A percentile compares a stretch with the other conserved stretches of the same genome.
Evolutionary conservation across 495 filamentous ascomycete genomes (phyloP).

Genomic region (Aspergillus bertholletiae): DNA sequence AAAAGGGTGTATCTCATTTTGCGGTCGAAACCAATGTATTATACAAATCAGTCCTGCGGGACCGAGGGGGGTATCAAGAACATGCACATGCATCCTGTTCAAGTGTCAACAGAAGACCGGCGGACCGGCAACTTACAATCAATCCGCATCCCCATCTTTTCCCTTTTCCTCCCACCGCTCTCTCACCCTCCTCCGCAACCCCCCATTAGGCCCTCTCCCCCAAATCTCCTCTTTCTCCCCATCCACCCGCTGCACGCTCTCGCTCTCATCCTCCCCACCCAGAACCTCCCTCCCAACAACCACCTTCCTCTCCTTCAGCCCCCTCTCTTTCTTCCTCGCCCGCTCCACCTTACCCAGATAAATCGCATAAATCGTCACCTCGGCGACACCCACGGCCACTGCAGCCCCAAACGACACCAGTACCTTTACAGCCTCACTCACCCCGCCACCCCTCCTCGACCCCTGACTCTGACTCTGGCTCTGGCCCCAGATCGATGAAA

Average conservation of each 20-base stretch:
- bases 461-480: no score
- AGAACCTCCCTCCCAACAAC: slow-evolving; percentile 52
- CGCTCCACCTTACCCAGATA: slow-evolving; percentile 76
- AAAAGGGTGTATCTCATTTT: background rate
- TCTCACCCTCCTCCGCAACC: slow-evolving; percentile 39
- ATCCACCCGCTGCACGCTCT: slow-evolving; percentile 3
- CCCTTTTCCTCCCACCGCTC: slow-evolving; percentile 42
- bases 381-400: slow-evolving; percentile 71
- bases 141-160: slow-evolving; percentile 9
- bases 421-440: slow-evolving; percentile 35
- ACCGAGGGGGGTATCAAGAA: background rate
- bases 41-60: slow-evolving; percentile 1
- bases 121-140: slow-evolving; percentile 3
- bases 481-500: no score
- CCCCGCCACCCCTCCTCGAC: background rate
- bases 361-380: slow-evolving; percentile 82
- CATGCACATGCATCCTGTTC: background rate
- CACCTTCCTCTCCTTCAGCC: slow-evolving; percentile 65
- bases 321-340: slow-evolving; percentile 63
- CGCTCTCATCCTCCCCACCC: slow-evolving; percentile 5
- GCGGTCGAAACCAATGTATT: background rate
- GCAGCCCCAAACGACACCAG: slow-evolving; percentile 38
- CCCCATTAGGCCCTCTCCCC: slow-evolving; percentile 45
- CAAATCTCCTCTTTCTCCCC: slow-evolving; percentile 40
- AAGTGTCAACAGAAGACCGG: slow-evolving; percentile 1